Evolutionary conservation across 495 filamentous ascomycete genomes (phyloP), one percentile per base, ranked within the genome.

Genomic region (Penicillium crystallinum): DNA sequence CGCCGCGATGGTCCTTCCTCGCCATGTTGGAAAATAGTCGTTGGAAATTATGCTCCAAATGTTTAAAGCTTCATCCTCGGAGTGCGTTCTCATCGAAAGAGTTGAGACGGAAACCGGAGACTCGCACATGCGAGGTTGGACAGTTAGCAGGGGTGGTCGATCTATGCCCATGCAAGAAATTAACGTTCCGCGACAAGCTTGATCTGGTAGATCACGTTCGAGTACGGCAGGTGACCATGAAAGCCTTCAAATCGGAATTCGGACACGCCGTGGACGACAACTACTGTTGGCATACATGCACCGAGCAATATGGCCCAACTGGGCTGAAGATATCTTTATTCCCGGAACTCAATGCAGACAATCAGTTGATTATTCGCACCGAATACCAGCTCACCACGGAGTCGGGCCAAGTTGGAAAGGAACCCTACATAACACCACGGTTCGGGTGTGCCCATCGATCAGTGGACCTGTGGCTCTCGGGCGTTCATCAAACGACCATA

Each of bases 401-500:
- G 7, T 55, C 70, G 0, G 70, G 71, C 21, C 68, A 72, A 44
- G 65, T 75, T 3, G 74, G 71, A 1, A 74, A 72, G 53, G 70
- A 74, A 52, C 68, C 71, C 40, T 60, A 58, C 23, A 73, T 77
- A 57, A 74, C 74, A 6, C 63, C 73, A 11, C 70, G 73, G 3
- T 75, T 77, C 49, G 73, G 73, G 33, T 77, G 73, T 33, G 71
- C 74, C 10, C 74, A 77, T 55, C 66, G 72, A 42, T 75, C 74
- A 2, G 63, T 75, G 39, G 74, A 77, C 51, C 53, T 75, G 22
- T 77, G 74, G 74, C 49, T 77, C 15, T 68, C 71, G 2, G 69
- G 71, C 21, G 70, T 74, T 19, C 70, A 74, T 42, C 72, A 77
- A 49, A 68, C 67, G 14, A 70, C 66, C 2, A 59, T 75, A 36